These are phyloP conservation scores for Euphorbia pulcherrima DNA, from an alignment of 345 rosid species.

Conservation along the genomic window DNA sequence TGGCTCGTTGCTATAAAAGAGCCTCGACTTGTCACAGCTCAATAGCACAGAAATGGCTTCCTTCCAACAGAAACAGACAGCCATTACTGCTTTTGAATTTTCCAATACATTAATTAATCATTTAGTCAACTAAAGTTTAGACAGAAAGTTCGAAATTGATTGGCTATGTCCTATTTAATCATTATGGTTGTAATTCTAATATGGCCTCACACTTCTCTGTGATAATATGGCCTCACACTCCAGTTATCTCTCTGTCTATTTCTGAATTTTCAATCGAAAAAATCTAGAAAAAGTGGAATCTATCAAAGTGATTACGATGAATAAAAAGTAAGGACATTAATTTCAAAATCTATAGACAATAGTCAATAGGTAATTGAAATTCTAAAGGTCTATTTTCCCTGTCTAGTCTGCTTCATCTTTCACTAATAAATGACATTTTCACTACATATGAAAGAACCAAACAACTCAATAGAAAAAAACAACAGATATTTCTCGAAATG, in stretches of 20 bases:
- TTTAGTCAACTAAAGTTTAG: too few species aligned
- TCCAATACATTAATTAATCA: not conserved
- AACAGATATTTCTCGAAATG: not conserved
- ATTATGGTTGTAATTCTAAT: conserved; percentile 44
- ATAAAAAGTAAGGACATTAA: not conserved
- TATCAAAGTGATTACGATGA: not conserved
- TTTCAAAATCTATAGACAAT: not conserved
- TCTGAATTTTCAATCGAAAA: conserved; percentile 22
- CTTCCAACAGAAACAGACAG: not conserved
- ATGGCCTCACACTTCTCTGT: conserved; percentile 61
- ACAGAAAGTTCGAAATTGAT: not conserved
- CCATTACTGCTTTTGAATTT: not conserved
- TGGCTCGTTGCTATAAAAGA: not conserved
- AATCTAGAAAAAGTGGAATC: not conserved
- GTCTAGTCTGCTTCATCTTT: not conserved
- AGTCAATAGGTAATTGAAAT: too few species aligned
- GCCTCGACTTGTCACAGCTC: not conserved
- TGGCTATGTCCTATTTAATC: not conserved
- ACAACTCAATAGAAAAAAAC: not conserved
- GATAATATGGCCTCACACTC: conserved; percentile 58
- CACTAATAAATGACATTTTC: not conserved
- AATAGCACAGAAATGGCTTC: not conserved
- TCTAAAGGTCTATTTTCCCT: not conserved
- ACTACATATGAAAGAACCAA: not conserved
- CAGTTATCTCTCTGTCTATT: conserved; percentile 34